Evolutionary conservation across 257 asterid genomes (phyloP), one percentile per base, ranked within the genome.

Genomic region (Solanum virginianum): DNA sequence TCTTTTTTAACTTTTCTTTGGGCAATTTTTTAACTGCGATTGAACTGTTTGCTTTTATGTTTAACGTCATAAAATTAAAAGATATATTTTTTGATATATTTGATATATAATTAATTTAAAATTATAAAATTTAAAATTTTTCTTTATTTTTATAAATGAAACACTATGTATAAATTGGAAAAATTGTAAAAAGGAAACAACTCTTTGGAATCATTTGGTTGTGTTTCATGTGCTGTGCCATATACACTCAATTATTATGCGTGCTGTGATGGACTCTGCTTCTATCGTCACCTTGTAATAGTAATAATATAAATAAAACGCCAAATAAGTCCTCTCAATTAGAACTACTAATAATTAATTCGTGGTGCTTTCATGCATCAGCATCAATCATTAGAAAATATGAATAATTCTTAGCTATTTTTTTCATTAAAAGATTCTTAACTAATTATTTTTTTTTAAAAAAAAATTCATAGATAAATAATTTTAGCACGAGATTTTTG

Each of bases 1-100:
- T 53, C 4, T 13, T 51, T 53, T 53, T 20, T 29, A 29, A 29
- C 32, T 36, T 36, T 4, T 4, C 4, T 36, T 36, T 32, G 39
- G 4, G 1, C 8, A 6, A 54, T 3, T 15, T 15, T 1, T 13
- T 51, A 12, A 51, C 1, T 13, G 2, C 5, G 12, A 8, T 17
- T 56, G 8, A 57, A 18, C 1, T 57, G 8, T 57, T 0, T 7
- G 63, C 13, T 9, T 1, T 59, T 4, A 11, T 59, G 14, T 59
- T 20, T n/a, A n/a, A n/a, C 3, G n/a, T n/a, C 1, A n/a, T 0
- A n/a, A 59, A 0, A 59, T 59, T 59, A n/a, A 59, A 1, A 0
- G 1, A 59, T 10, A n/a, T 59, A 32, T 2, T 32, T 32, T 10
- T 59, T 59, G 0, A 20, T 9, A 59, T 1, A 59, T 59, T 20